Percentiles rank a stretch among this genome's conserved stretches.
These are phyloP conservation scores for Cordyceps fumosorosea DNA, from an alignment of 2,329 filamentous ascomycete species.

Conservation along the genomic window DNA sequence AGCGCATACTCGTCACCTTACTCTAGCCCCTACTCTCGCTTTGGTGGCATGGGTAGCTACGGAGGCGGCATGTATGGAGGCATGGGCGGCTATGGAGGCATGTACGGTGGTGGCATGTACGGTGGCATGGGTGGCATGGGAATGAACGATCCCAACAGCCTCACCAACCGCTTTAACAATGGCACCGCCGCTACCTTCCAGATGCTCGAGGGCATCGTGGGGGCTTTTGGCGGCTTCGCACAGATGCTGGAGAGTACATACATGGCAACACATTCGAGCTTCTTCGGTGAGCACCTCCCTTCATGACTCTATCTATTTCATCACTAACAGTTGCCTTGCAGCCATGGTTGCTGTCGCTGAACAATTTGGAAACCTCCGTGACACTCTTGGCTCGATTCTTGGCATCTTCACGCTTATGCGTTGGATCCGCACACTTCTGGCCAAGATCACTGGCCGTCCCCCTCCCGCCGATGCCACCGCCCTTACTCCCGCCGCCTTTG, in stretches of 20 bases:
- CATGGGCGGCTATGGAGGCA: slow-evolving; percentile 51
- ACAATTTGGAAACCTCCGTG: slow-evolving; percentile 88
- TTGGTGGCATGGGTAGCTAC: slow-evolving; percentile 52
- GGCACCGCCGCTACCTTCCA: slow-evolving; percentile 96
- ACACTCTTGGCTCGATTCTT: slow-evolving; percentile 86
- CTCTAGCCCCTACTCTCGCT: slow-evolving; percentile 29
- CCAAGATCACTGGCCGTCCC: slow-evolving; percentile 87
- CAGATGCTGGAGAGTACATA: slow-evolving; percentile 99
- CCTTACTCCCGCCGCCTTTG: slow-evolving; percentile 86
- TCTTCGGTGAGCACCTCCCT: slow-evolving; percentile 69
- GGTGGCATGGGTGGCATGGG: slow-evolving; percentile 31
- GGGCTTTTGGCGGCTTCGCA: slow-evolving; percentile 92
- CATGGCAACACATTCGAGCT: slow-evolving; percentile 98
- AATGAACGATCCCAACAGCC: slow-evolving; percentile 76
- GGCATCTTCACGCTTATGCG: slow-evolving; percentile 95
- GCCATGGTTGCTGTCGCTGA: slow-evolving; percentile 98
- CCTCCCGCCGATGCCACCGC: slow-evolving; percentile 80
- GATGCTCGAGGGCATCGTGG: slow-evolving; percentile 94
- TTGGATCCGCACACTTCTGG: slow-evolving; percentile 86
- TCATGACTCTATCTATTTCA: not conserved
- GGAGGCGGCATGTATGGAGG: slow-evolving; percentile 31
- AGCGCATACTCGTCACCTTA: slow-evolving; percentile 24
- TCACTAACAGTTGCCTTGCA: slow-evolving; percentile 28
- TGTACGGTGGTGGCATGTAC: slow-evolving; percentile 34
- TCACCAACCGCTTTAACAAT: slow-evolving; percentile 92